Base-by-base conservation (phyloP, 2,329 filamentous ascomycete species). In the Diplodia sapinea region DNA sequence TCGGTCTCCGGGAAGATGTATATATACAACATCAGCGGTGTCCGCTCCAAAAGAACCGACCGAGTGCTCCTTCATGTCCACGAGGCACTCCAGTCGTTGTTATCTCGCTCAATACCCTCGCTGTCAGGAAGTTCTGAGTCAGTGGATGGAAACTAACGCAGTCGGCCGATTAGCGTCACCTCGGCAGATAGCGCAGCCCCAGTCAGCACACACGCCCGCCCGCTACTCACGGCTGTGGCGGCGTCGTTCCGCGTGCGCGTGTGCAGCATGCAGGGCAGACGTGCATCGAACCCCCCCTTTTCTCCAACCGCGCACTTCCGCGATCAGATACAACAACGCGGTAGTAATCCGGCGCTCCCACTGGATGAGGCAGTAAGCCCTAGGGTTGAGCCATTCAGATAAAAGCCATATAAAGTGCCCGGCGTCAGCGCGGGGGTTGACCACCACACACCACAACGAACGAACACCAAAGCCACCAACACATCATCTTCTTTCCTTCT, bases 181-280 rank as follows among this genome's bases (percentile, higher is more conserved):
- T 29, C 31, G 23, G 38, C 54, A 13, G 33, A 23, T n/a, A 56
- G 12, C 9, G 52, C 43, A 54, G 3, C 23, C 23, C 23, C 23
- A 3, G 3, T 26, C 23, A 26, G 23, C 23, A 26, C 3, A 26
- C 6, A 12, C 3, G 13, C 17, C 4, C 20, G 7, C 17, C 1
- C 11, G 33, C 4, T n/a, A n/a, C 11, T 23, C 11, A 7, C 23
- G 36, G 36, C 33, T 40, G 33, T 15, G 36, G 56, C 36, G 56
- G 56, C 38, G 26, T 33, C 56, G n/a, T 59, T 71, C 65, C 33
- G 69, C 29, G 40, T 15, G 6, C 36, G 51, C 61, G 51, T 61
- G 33, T n/a, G 17, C 43, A 47, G 8, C 43, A 23, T 55, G 51
- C 51, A 55, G 13, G 29, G 17, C 8, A 55, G 9, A 17, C 29